phyloP scores from a whole-genome alignment of 768 basidiomycete species.

The Ramaria sp. region DNA sequence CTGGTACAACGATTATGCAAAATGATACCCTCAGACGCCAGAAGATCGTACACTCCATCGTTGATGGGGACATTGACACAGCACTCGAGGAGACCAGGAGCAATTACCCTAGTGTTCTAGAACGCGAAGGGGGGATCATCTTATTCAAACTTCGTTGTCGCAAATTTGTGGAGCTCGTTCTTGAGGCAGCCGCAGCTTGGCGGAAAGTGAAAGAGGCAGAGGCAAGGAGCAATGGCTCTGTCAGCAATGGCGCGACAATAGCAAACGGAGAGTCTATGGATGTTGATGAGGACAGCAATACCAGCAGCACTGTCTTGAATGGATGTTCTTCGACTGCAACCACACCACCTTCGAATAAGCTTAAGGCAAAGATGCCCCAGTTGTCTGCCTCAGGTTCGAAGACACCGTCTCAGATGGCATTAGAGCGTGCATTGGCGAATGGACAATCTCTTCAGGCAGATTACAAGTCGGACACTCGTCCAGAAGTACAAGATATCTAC shows the following conservation, averaged over 20 bases:
- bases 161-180: constrained; percentile 74
- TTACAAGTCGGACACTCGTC: constrained; percentile 51
- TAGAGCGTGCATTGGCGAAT: constrained; percentile 60
- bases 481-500: constrained; percentile 55
- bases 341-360: neutral
- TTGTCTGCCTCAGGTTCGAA: constrained; percentile 15
- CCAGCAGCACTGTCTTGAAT: neutral
- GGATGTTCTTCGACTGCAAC: neutral
- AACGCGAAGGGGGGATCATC: constrained; percentile 57
- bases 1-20: constrained; percentile 10
- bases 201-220: constrained; percentile 27
- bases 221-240: constrained; percentile 33
- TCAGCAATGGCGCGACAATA: constrained; percentile 16
- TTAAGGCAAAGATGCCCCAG: neutral
- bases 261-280: constrained; percentile 12
- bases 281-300: constrained; percentile 13
- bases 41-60: constrained; percentile 58
- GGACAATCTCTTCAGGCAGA: constrained; percentile 62
- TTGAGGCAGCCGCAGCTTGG: constrained; percentile 58
- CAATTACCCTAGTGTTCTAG: constrained; percentile 55
- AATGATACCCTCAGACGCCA: constrained; percentile 57
- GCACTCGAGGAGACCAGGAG: constrained; percentile 45
- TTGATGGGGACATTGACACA: constrained; percentile 58
- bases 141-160: constrained; percentile 76
- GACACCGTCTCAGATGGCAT: constrained; percentile 40